Conservation (phyloP, 768 basidiomycete genomes). For the Panus rudis region DNA sequence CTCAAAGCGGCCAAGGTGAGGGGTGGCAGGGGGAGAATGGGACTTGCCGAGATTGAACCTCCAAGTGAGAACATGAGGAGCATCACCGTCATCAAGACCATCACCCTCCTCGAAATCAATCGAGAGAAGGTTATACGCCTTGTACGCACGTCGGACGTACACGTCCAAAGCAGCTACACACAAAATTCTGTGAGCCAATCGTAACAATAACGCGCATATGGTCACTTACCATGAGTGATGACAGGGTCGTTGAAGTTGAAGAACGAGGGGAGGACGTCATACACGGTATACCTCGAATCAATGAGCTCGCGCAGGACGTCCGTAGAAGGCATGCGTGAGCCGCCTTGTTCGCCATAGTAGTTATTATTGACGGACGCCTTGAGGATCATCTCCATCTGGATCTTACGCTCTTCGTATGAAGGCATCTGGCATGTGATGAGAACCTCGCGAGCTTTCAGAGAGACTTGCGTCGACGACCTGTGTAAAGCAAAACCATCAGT, state of each 20-base stretch:
- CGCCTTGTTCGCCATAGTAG: constrained; percentile 79
- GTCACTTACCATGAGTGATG: constrained; percentile 69
- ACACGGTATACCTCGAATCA: constrained; percentile 95
- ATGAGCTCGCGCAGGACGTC: constrained; percentile 90
- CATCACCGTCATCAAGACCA: constrained; percentile 73
- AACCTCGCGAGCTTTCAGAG: constrained; percentile 95
- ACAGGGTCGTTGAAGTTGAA: constrained; percentile 83
- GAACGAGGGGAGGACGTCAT: constrained; percentile 93
- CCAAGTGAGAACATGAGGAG: constrained; percentile 81
- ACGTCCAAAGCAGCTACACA: constrained; percentile 84
- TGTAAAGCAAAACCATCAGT: background rate
- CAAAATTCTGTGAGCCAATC: background rate
- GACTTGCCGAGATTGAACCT: constrained; percentile 91
- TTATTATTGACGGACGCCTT: constrained; percentile 82
- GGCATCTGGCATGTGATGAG: constrained; percentile 95
- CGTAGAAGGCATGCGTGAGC: constrained; percentile 58
- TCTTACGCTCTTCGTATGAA: constrained; percentile 88
- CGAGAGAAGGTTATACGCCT: constrained; percentile 84
- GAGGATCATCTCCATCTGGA: constrained; percentile 92
- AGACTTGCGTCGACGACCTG: constrained; percentile 85
- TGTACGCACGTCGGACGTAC: constrained; percentile 92
- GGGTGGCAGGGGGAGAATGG: constrained; percentile 81
- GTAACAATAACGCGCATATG: background rate
- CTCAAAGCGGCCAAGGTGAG: constrained; percentile 46
- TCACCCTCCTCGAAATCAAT: constrained; percentile 96